Evolutionary conservation across 768 basidiomycete species (phyloP).

Genomic region (Hericium coralloides): DNA sequence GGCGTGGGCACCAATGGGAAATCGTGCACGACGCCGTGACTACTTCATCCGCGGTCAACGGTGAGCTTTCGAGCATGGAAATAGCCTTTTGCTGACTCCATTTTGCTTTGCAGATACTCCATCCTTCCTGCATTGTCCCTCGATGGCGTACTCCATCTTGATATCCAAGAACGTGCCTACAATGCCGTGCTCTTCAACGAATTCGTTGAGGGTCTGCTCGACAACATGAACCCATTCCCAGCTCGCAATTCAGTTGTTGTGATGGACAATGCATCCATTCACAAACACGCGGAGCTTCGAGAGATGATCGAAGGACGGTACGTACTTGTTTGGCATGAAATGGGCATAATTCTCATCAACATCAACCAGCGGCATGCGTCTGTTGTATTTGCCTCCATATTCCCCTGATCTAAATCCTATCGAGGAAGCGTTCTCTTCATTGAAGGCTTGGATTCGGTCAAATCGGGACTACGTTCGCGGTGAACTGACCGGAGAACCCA

Average conservation of each 20-base stretch:
- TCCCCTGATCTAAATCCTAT: constrained; percentile 24
- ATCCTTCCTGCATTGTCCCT: constrained; percentile 28
- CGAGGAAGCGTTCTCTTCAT: constrained; percentile 19
- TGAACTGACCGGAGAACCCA: too few relatives aligned
- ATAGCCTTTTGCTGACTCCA: background rate
- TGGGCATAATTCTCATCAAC: background rate
- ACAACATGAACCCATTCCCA: constrained; percentile 30
- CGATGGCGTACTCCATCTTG: constrained; percentile 24
- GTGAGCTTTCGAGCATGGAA: constrained; percentile 8
- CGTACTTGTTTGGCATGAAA: background rate
- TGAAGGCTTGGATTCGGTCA: constrained; percentile 16
- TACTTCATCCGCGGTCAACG: constrained; percentile 19
- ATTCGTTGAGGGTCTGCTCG: constrained; percentile 27
- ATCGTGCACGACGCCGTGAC: constrained; percentile 13
- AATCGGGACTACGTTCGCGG: too few relatives aligned
- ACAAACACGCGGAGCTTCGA: constrained; percentile 20
- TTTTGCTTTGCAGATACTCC: constrained; percentile 20
- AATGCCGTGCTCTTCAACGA: constrained; percentile 18
- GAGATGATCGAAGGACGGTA: constrained; percentile 26
- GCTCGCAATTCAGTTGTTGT: constrained; percentile 27
- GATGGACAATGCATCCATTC: constrained; percentile 31
- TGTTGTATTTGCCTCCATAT: constrained; percentile 19
- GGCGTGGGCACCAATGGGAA: constrained; percentile 22
- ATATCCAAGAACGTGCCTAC: constrained; percentile 23
- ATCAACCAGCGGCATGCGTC: constrained; percentile 12